Conservation (phyloP, 441 rosid genomes). For the Croton setiger region DNA sequence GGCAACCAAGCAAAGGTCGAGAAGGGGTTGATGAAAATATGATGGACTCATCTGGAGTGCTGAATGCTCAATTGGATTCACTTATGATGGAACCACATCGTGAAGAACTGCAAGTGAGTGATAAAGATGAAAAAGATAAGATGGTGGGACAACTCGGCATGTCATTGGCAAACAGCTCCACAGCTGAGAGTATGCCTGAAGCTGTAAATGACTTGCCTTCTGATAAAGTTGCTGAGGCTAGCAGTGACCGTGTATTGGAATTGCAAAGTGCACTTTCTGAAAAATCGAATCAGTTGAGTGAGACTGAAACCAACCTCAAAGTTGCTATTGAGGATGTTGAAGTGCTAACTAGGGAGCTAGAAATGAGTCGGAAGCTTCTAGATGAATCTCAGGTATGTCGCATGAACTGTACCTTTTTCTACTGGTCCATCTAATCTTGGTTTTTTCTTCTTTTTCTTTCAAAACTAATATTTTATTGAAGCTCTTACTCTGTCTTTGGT, state of each 20-base stretch:
- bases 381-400: conserved; percentile 90
- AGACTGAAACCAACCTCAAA: conserved; percentile 60
- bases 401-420: neutral
- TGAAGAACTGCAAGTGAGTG: conserved; percentile 43
- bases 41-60: conserved; percentile 83
- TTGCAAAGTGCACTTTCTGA: conserved; percentile 58
- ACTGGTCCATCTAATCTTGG: neutral
- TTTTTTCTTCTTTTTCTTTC: neutral
- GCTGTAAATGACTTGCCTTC: conserved; percentile 38
- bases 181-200: conserved; percentile 74
- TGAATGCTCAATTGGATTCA: conserved; percentile 65
- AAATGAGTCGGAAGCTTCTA: conserved; percentile 73
- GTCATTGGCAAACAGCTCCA: conserved; percentile 77
- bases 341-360: conserved; percentile 66
- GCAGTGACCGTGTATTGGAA: conserved; percentile 44
- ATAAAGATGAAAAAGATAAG: conserved; percentile 65
- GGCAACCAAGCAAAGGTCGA: conserved; percentile 66
- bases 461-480: too few species aligned
- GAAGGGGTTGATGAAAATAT: conserved; percentile 91
- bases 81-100: conserved; percentile 77
- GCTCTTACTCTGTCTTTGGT: neutral
- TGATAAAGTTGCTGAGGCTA: conserved; percentile 36
- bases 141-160: conserved; percentile 49
- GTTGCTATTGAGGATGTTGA: conserved; percentile 70
- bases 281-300: conserved; percentile 57